Conservation (phyloP, 306 rosid species). For the Gastrolobium bilobum region DNA sequence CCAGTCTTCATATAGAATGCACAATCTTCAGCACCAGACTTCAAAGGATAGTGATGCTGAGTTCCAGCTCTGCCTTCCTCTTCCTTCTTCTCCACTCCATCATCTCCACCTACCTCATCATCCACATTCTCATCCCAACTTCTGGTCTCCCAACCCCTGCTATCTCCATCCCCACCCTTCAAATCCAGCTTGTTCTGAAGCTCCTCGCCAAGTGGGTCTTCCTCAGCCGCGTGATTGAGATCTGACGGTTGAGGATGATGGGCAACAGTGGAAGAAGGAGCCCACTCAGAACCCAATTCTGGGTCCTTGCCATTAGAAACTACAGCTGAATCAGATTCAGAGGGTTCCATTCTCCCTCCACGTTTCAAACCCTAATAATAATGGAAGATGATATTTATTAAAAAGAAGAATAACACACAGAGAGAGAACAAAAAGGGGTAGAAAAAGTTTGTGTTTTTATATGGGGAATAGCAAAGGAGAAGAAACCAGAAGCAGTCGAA, state of each 20-base stretch:
- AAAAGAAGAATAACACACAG: background rate
- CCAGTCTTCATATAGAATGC: conserved; percentile 87
- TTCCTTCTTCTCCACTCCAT: conserved; percentile 44
- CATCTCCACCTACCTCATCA: conserved; percentile 46
- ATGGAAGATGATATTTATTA: background rate
- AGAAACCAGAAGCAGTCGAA: conserved; percentile 46
- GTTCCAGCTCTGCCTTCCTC: conserved; percentile 38
- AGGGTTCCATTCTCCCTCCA: conserved; percentile 84
- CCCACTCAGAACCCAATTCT: conserved; percentile 31
- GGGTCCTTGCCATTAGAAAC: conserved; percentile 37
- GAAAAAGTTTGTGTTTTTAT: conserved; percentile 9
- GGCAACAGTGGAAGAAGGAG: conserved; percentile 47
- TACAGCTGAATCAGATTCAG: conserved; percentile 59
- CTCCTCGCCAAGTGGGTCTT: conserved; percentile 39
- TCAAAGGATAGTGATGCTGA: conserved; percentile 67
- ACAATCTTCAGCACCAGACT: conserved; percentile 97
- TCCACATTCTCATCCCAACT: conserved; percentile 56
- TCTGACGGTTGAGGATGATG: conserved; percentile 55
- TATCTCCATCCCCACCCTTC: conserved; percentile 51
- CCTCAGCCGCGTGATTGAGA: conserved; percentile 49
- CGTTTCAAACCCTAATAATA: conserved; percentile 96
- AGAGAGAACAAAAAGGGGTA: background rate
- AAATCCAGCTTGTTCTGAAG: conserved; percentile 56
- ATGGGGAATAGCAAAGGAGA: conserved; percentile 42
- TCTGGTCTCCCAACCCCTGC: conserved; percentile 53